phyloP scores from a whole-genome alignment of 805 yeast species.

The Novakomyces olei region DNA sequence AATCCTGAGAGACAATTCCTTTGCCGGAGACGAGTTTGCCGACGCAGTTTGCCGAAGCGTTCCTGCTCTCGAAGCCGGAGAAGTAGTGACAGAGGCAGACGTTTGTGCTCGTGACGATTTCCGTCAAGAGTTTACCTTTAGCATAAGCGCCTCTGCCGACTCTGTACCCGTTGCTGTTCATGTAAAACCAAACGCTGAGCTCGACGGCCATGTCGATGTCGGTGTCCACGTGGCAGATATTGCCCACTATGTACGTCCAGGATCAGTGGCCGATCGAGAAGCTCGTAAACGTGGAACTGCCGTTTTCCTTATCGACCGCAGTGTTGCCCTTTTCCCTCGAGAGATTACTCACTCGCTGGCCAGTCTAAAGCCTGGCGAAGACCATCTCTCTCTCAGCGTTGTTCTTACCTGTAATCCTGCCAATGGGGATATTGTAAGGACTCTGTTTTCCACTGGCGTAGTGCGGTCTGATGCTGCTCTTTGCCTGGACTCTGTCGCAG shows the following conservation, averaged over 20 bases:
- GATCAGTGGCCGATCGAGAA: conserved; percentile 63
- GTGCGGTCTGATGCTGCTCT: too few relatives aligned
- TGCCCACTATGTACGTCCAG: conserved; percentile 45
- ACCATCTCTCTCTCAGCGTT: too few relatives aligned
- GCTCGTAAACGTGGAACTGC: conserved; percentile 78
- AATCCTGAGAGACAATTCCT: conserved; percentile 5
- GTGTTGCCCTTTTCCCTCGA: conserved; percentile 44
- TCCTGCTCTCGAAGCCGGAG: conserved; percentile 7
- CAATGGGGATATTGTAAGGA: too few relatives aligned
- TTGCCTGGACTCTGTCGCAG: too few relatives aligned
- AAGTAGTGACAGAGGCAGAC: conserved; percentile 1
- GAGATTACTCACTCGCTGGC: too few relatives aligned
- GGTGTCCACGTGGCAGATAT: conserved; percentile 78
- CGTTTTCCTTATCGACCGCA: conserved; percentile 63
- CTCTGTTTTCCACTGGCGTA: too few relatives aligned
- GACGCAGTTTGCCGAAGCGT: conserved; percentile 7
- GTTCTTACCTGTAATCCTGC: too few relatives aligned
- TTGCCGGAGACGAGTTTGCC: conserved; percentile 4
- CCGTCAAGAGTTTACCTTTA: not conserved
- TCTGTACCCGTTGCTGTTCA: conserved; percentile 1
- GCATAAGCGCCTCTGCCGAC: conserved; percentile 1
- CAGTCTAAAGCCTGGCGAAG: too few relatives aligned
- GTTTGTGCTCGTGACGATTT: conserved; percentile 2
- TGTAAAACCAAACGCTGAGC: not conserved
- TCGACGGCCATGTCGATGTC: conserved; percentile 47